A percentile compares a stretch with the other conserved stretches of the same genome.
Conservation (phyloP, 805 yeast genomes). For the Candida ulmi region DNA sequence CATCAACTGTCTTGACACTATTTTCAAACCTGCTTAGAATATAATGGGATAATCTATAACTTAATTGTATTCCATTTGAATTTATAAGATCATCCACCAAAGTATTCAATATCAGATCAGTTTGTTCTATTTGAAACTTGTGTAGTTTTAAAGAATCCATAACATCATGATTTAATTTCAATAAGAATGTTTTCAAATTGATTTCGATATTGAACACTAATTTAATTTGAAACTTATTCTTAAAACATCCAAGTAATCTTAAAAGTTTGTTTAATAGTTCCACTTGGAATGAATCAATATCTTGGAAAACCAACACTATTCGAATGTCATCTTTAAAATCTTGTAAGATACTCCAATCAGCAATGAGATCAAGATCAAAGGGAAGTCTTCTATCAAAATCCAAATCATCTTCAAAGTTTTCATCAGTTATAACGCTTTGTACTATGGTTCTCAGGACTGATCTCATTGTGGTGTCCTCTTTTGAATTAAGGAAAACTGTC, state of each 20-base stretch:
- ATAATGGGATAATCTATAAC: constrained; percentile 14
- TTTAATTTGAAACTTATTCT: constrained; percentile 17
- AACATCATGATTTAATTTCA: constrained; percentile 15
- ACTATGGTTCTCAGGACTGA: constrained; percentile 18
- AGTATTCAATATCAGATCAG: constrained; percentile 17
- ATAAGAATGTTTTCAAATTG: constrained; percentile 12
- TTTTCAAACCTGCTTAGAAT: constrained; percentile 17
- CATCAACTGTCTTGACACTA: constrained; percentile 20
- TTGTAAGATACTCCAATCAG: constrained; percentile 18
- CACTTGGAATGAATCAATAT: constrained; percentile 20
- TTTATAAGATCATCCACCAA: constrained; percentile 17
- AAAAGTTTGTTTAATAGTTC: constrained; percentile 15
- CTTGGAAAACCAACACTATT: constrained; percentile 19
- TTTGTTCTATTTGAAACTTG: constrained; percentile 20
- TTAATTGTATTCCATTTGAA: constrained; percentile 12
- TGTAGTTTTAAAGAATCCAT: constrained; percentile 9
- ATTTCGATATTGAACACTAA: constrained; percentile 21
- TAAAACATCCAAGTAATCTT: constrained; percentile 11
- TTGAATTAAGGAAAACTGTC: constrained; percentile 16
- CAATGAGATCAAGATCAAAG: constrained; percentile 20
- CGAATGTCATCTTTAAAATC: constrained; percentile 7
- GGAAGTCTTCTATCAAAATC: constrained; percentile 17
- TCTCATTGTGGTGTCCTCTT: constrained; percentile 23
- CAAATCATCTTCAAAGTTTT: constrained; percentile 9
- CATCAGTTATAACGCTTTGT: constrained; percentile 9